These are phyloP conservation scores for Kokia cookei DNA, from an alignment of 441 rosid genomes.

Conservation along the genomic window DNA sequence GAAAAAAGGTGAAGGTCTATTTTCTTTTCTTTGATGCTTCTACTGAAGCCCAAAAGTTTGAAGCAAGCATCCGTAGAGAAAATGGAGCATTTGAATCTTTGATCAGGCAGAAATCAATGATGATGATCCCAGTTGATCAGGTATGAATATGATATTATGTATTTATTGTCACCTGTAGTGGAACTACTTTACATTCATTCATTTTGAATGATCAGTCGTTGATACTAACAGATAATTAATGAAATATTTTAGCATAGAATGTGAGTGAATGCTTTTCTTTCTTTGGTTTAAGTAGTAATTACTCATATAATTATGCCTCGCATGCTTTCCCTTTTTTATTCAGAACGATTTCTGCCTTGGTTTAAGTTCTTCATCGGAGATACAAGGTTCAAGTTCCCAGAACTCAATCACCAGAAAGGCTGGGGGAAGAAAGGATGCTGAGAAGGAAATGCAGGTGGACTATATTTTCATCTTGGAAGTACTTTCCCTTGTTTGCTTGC, in stretches of 20 bases:
- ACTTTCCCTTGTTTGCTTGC: not conserved
- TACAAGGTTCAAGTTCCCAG: conserved; percentile 61
- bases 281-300: not conserved
- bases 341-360: conserved; percentile 72
- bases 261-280: not conserved
- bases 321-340: conserved; percentile 2
- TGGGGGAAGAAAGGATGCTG: conserved; percentile 87
- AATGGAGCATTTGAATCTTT: conserved; percentile 93
- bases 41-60: conserved; percentile 89
- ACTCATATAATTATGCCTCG: conserved; percentile 11
- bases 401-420: conserved; percentile 86
- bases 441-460: conserved; percentile 84
- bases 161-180: not conserved
- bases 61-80: conserved; percentile 89
- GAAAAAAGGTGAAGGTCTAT: conserved; percentile 65
- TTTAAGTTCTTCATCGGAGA: conserved; percentile 46
- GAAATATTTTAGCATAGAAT: not conserved
- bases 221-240: not conserved
- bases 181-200: not conserved
- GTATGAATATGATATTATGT: conserved; percentile 39
- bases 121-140: conserved; percentile 97
- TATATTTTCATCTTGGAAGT: conserved; percentile 2
- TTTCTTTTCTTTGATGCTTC: conserved; percentile 92
- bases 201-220: not conserved
- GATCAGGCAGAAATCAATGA: conserved; percentile 89